Conservation (phyloP, 257 asterid species). For the Gardenia jasminoides region DNA sequence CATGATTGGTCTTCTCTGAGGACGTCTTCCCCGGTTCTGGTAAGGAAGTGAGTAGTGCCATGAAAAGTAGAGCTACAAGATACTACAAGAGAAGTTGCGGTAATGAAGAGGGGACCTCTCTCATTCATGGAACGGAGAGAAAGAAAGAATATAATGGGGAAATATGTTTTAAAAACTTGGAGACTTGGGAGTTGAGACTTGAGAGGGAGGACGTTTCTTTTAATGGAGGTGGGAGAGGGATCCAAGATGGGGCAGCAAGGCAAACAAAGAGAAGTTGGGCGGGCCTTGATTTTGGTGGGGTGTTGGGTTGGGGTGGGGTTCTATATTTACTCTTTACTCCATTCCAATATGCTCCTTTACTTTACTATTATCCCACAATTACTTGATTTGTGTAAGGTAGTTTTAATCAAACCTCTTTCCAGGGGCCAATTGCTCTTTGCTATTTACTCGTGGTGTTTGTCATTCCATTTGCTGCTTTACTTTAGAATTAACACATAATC, state of each 20-base stretch:
- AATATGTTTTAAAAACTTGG: slow-evolving; percentile 26
- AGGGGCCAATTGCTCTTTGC: not conserved
- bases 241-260: slow-evolving; percentile 40
- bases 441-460: not conserved
- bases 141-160: slow-evolving; percentile 17
- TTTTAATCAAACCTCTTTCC: not conserved
- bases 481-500: not conserved
- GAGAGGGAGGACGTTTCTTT: slow-evolving; percentile 36
- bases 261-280: not conserved
- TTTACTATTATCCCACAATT: slow-evolving; percentile 3
- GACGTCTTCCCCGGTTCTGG: slow-evolving; percentile 25
- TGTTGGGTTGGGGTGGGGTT: not conserved
- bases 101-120: slow-evolving; percentile 27
- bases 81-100: slow-evolving; percentile 33
- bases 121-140: slow-evolving; percentile 39
- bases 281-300: not conserved
- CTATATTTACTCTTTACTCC: not conserved
- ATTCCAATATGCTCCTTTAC: slow-evolving; percentile 12
- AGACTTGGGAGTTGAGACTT: not conserved
- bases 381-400: slow-evolving; percentile 6
- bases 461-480: not conserved
- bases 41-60: slow-evolving; percentile 59
- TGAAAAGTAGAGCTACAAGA: slow-evolving; percentile 43
- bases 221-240: slow-evolving; percentile 50
- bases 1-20: slow-evolving; percentile 13